These are phyloP conservation scores for Aspergillus olivimuriae DNA, from an alignment of 495 filamentous ascomycete species.

Conservation along the genomic window DNA sequence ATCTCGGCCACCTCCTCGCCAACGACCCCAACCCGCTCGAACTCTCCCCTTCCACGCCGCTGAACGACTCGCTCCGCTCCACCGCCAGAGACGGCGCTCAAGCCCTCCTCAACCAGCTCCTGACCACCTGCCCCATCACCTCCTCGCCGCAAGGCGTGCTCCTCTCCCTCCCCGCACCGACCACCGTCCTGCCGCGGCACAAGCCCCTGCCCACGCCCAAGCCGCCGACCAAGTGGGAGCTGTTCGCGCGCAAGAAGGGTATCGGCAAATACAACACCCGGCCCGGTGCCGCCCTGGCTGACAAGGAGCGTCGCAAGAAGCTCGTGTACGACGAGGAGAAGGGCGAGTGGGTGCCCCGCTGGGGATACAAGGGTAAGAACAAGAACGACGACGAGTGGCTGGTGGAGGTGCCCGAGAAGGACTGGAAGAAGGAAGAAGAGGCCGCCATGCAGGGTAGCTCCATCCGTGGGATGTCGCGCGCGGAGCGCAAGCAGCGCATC, in stretches of 20 bases:
- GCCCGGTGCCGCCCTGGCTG: conserved; percentile 34
- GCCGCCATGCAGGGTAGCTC: conserved; percentile 53
- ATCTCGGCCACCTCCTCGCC: conserved; percentile 78
- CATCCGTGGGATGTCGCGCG: conserved; percentile 54
- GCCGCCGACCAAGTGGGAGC: conserved; percentile 84
- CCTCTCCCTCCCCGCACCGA: conserved; percentile 62
- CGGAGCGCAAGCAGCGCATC: conserved; percentile 57
- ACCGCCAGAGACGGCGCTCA: conserved; percentile 83
- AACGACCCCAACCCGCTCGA: conserved; percentile 77
- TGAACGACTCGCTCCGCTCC: conserved; percentile 50
- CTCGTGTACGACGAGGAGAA: conserved; percentile 76
- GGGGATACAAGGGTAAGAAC: conserved; percentile 92
- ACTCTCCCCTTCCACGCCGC: conserved; percentile 25
- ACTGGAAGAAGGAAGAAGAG: conserved; percentile 56
- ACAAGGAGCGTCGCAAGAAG: conserved; percentile 68
- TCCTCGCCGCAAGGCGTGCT: conserved; percentile 62
- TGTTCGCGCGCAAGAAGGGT: conserved; percentile 92
- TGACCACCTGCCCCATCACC: conserved; percentile 73
- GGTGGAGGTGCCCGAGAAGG: conserved; percentile 81
- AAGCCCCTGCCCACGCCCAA: conserved; percentile 81
- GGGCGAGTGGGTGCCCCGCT: conserved; percentile 84
- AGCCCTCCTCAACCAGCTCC: conserved; percentile 79
- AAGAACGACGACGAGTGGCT: conserved; percentile 75
- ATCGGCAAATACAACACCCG: conserved; percentile 54
- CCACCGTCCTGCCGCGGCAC: conserved; percentile 72